A percentile compares a stretch with the other conserved stretches of the same genome.
phyloP scores from a whole-genome alignment of 768 basidiomycete genomes.

The Russula compacta region DNA sequence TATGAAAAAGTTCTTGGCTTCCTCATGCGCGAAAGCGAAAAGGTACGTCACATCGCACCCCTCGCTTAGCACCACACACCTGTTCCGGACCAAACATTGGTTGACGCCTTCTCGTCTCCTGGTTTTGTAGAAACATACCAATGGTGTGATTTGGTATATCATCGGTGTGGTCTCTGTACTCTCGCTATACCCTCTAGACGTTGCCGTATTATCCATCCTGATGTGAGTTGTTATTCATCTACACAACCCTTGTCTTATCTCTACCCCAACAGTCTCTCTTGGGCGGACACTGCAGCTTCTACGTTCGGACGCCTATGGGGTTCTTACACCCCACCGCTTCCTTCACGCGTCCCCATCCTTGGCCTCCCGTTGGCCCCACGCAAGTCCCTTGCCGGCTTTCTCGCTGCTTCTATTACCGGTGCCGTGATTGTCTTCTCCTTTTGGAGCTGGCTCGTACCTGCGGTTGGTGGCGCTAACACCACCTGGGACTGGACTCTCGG shows the following conservation, averaged over 20 bases:
- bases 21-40: constrained; percentile 86
- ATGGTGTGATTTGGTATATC: constrained; percentile 90
- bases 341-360: constrained; percentile 37
- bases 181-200: constrained; percentile 67
- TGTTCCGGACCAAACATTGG: neutral
- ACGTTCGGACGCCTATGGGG: constrained; percentile 85
- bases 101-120: neutral
- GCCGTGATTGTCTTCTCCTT: constrained; percentile 56
- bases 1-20: constrained; percentile 71
- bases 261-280: constrained; percentile 59
- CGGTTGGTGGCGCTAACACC: constrained; percentile 31
- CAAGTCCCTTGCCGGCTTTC: constrained; percentile 80
- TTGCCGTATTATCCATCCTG: constrained; percentile 83
- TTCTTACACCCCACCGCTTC: constrained; percentile 52
- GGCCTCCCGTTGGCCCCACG: constrained; percentile 66
- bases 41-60: constrained; percentile 33
- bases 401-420: constrained; percentile 69
- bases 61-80: neutral
- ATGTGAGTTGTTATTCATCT: constrained; percentile 35
- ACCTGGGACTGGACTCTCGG: constrained; percentile 54
- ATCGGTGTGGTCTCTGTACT: constrained; percentile 76
- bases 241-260: neutral
- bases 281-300: constrained; percentile 93
- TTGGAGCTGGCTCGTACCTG: constrained; percentile 55
- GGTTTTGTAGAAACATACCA: constrained; percentile 46